Evolutionary conservation across 495 filamentous ascomycete species (phyloP).

Genomic region (Penicillium samsonianum): DNA sequence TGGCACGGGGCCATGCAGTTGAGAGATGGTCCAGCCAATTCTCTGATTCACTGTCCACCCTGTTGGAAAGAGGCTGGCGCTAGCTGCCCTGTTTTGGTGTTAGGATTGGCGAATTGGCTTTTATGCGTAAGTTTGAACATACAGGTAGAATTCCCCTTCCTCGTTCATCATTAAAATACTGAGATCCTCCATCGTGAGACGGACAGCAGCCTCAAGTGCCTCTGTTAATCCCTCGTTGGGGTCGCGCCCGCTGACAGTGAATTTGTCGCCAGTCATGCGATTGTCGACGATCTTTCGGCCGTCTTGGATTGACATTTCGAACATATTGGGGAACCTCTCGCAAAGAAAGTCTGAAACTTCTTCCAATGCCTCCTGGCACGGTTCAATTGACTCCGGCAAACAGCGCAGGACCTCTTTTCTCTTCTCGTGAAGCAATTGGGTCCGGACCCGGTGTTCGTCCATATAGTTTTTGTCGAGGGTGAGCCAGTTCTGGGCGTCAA

Average conservation of each 20-base stretch:
- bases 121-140: constrained; percentile 17
- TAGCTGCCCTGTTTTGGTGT: constrained; percentile 44
- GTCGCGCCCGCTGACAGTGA: constrained; percentile 35
- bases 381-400: constrained; percentile 50
- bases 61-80: constrained; percentile 58
- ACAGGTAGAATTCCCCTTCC: constrained; percentile 53
- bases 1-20: constrained; percentile 53
- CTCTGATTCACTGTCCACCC: constrained; percentile 58
- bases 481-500: constrained; percentile 56
- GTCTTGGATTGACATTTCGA: constrained; percentile 37
- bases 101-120: not conserved
- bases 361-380: constrained; percentile 53
- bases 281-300: constrained; percentile 44
- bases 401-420: constrained; percentile 49
- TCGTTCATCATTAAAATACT: constrained; percentile 55
- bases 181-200: constrained; percentile 59
- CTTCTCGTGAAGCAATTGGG: constrained; percentile 42
- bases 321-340: constrained; percentile 49
- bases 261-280: constrained; percentile 51
- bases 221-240: constrained; percentile 33
- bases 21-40: constrained; percentile 56
- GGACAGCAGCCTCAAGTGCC: constrained; percentile 57
- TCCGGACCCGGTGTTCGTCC: constrained; percentile 48
- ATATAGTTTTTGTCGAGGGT: constrained; percentile 55
- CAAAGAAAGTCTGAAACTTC: constrained; percentile 54